These are phyloP conservation scores for Pseudogymnoascus sp. DNA, from an alignment of 2,329 filamentous ascomycete species.

Conservation along the genomic window DNA sequence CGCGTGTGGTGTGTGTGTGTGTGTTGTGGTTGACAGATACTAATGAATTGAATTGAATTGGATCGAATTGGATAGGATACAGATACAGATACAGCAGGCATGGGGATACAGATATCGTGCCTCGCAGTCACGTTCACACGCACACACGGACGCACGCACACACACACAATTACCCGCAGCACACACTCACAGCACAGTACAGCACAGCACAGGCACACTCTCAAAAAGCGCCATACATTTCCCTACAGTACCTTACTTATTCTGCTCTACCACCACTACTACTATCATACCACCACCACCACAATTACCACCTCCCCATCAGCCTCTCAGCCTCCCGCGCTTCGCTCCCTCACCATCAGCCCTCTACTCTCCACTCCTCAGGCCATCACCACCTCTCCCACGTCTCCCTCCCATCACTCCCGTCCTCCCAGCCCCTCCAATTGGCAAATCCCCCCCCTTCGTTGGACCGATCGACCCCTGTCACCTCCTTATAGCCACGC, in stretches of 20 bases:
- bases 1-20: background rate
- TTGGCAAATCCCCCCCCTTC: background rate
- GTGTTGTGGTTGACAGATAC: background rate
- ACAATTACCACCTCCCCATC: too few species aligned
- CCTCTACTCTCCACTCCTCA: constrained; percentile 10
- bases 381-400: constrained; percentile 7
- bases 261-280: too few species aligned
- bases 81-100: background rate
- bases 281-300: too few species aligned
- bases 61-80: too few species aligned
- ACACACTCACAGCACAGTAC: background rate
- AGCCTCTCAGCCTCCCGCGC: constrained; percentile 10
- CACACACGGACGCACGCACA: background rate
- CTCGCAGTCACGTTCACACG: background rate
- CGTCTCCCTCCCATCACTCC: constrained; percentile 16
- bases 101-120: background rate
- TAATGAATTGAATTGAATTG: too few species aligned
- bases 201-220: too few species aligned
- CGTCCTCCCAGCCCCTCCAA: constrained; percentile 15
- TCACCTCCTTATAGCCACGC: background rate
- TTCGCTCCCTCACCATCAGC: constrained; percentile 13
- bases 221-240: too few species aligned
- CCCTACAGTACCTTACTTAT: too few species aligned
- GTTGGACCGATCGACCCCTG: background rate
- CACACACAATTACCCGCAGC: background rate